phyloP scores from a whole-genome alignment of 1,139 yeast species.

The Yamadazyma atlantica region DNA sequence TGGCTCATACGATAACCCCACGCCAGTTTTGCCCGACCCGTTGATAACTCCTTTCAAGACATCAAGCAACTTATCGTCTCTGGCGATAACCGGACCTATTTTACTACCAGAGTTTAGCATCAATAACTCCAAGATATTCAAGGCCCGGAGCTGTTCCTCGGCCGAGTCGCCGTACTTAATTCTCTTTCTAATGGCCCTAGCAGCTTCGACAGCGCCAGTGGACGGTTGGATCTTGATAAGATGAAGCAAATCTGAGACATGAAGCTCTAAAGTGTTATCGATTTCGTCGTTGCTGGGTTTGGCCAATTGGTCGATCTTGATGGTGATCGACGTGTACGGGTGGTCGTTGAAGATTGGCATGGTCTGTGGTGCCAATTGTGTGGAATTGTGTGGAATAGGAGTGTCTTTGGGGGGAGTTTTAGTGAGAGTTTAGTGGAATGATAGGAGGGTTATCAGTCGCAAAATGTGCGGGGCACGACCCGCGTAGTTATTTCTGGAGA shows the following conservation, averaged over 20 bases:
- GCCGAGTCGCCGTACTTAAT: slow-evolving; percentile 73
- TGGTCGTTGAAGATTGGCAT: slow-evolving; percentile 48
- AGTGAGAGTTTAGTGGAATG: too few relatives aligned
- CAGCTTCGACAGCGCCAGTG: slow-evolving; percentile 72
- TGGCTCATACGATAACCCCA: slow-evolving; percentile 40
- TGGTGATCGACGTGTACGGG: slow-evolving; percentile 42
- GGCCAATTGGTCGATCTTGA: slow-evolving; percentile 44
- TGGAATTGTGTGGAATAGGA: too few relatives aligned
- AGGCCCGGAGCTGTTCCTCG: slow-evolving; percentile 62
- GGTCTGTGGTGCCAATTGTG: too few relatives aligned
- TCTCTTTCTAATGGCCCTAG: slow-evolving; percentile 84
- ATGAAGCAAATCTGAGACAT: slow-evolving; percentile 37
- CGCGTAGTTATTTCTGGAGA: too few relatives aligned
- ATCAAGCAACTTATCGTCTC: slow-evolving; percentile 71
- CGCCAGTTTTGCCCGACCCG: slow-evolving; percentile 37
- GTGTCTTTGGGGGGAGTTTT: too few relatives aligned
- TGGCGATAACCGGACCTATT: slow-evolving; percentile 53
- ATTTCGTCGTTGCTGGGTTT: slow-evolving; percentile 34
- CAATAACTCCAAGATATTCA: slow-evolving; percentile 69
- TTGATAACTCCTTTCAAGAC: slow-evolving; percentile 53
- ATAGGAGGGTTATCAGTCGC: too few relatives aligned
- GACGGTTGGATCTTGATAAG: slow-evolving; percentile 39
- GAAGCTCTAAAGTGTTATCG: slow-evolving; percentile 37
- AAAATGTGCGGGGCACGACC: too few relatives aligned
- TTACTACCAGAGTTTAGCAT: slow-evolving; percentile 70